Base-by-base conservation (phyloP, 2,329 filamentous ascomycete genomes). In the Drechslerella dactyloides region DNA sequence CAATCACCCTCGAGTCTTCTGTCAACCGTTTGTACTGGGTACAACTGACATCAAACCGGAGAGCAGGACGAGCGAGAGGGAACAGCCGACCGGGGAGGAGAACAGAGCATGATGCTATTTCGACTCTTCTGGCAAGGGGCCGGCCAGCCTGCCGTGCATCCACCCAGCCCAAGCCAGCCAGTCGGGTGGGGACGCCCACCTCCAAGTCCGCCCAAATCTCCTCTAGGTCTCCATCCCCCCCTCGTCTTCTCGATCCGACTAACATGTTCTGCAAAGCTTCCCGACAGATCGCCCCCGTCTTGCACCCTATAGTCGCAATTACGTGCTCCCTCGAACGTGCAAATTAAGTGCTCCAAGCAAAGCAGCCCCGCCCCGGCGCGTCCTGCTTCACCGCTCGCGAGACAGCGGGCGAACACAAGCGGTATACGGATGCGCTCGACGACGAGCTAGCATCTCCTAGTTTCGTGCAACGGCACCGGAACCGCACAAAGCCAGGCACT, bases 231-330 rank as follows among this genome's bases (percentile, higher is more conserved):
- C 27, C 53, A 13, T 54, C 33, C 17, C 35, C 50, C 15, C 55
- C 1, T 10, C 42, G 11, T 27, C 21, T 21, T 59, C 40, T 48
- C 46, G 44, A 37, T 42, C 27, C 15, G 33, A 48, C 55, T 51
- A 60, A 60, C 56, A 46, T 30, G 15, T 54, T 52, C 50, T 62
- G 48, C 56, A 61, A 19, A 40, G 21, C 23, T 21, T 52, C 37
- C 35, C 50, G 58, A 51, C 42, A 60, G 56, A 62, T 62, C 58
- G 42, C 21, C 40, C 54, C 35, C 35, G 17, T n/a, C 33, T 44
- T 17, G 11, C 44, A 61, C 30, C 6, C 33, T 7, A 37, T 13
- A 37, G 33, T 37, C 33, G 33, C 33, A 37, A 37, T 51, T 51
- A 6, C 24, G 13, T 51, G 17, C 19, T 51, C 24, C 48, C n/a